Evolutionary conservation across 2,329 filamentous ascomycete species (phyloP), one percentile per base, ranked within the genome.

Genomic region (Aspergillus brunneoviolaceus): DNA sequence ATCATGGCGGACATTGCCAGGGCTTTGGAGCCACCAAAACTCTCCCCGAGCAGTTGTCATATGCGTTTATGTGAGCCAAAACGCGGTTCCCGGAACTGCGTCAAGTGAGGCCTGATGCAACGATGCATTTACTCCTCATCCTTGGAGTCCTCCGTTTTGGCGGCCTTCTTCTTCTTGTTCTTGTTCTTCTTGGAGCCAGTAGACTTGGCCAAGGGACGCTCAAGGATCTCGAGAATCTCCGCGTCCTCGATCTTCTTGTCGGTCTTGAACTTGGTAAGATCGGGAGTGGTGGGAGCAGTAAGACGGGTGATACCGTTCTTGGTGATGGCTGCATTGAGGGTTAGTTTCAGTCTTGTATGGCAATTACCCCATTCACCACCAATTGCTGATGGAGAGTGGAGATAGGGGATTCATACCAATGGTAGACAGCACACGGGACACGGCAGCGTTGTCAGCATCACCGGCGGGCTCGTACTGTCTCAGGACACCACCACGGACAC

Each of bases 171-270:
- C 86, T 93, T 96, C 84, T 92, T 94, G 83, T 90, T 95, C 83
- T 92, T 92, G 75, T 92, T 93, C 76, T 93, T 92, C 80, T 91
- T 91, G 67, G 88, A 83, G 55, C 80, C 80, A 49, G 82, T 80
- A 23, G 82, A 80, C 73, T 84, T 86, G 62, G 82, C 80, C 70
- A 96, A 80, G 33, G 94, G 94, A 78, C 91, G 90, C 80, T 95
- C 92, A 55, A 99, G 85, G 66, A 98, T 94, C 84, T 95, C 91
- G 70, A 98, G 87, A 67, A 99, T 85, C 81, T 98, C 94, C 81
- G 96, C 92, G 66, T 98, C 94, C 67, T 88, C 89, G 73, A 99
- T 96, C 86, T 97, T 97, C 87, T 98, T 98, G 78, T 98, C 93
- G 35, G 91, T 89, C 85, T 96, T 89, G 84, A 89, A 87, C 82